Evolutionary conservation across 2,329 filamentous ascomycete genomes (phyloP).

Genomic region (Sporothrix variecibatus): DNA sequence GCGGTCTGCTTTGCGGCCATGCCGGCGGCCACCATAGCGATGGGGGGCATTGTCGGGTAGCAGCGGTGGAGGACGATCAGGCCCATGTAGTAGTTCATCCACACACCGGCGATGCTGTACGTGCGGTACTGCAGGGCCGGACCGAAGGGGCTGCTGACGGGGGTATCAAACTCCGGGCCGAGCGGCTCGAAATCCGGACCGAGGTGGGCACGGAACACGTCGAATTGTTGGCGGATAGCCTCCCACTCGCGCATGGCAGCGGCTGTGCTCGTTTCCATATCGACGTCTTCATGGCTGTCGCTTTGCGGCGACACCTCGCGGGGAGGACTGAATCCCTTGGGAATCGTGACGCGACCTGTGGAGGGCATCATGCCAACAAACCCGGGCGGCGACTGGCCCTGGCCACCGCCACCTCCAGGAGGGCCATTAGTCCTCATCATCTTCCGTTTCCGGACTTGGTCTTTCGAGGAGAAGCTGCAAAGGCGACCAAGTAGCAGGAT

Average conservation of each 20-base stretch:
- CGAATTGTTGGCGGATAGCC: conserved; percentile 70
- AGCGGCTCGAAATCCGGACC: conserved; percentile 77
- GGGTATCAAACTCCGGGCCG: conserved; percentile 63
- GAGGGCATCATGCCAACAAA: conserved; percentile 61
- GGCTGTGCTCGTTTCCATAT: conserved; percentile 65
- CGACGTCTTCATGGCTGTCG: conserved; percentile 53
- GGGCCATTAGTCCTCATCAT: conserved; percentile 50
- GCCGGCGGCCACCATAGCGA: conserved; percentile 83
- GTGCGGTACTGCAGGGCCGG: conserved; percentile 78
- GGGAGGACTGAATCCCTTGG: conserved; percentile 58
- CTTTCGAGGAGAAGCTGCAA: conserved; percentile 74
- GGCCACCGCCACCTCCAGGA: conserved; percentile 31
- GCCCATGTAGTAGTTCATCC: conserved; percentile 84
- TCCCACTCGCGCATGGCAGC: conserved; percentile 79
- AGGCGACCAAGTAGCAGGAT: conserved; percentile 79
- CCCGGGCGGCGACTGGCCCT: conserved; percentile 45
- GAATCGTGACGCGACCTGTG: conserved; percentile 51
- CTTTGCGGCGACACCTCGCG: conserved; percentile 45
- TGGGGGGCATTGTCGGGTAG: conserved; percentile 88
- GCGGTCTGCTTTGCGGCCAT: conserved; percentile 73
- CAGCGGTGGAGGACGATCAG: conserved; percentile 78
- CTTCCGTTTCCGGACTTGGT: conserved; percentile 75
- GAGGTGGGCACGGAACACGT: conserved; percentile 64
- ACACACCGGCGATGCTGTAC: conserved; percentile 83
- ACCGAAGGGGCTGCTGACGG: conserved; percentile 76